A percentile compares a stretch with the other conserved stretches of the same genome.
These are phyloP conservation scores for Vishniacozyma victoriae DNA, from an alignment of 768 basidiomycete species.

Conservation along the genomic window DNA sequence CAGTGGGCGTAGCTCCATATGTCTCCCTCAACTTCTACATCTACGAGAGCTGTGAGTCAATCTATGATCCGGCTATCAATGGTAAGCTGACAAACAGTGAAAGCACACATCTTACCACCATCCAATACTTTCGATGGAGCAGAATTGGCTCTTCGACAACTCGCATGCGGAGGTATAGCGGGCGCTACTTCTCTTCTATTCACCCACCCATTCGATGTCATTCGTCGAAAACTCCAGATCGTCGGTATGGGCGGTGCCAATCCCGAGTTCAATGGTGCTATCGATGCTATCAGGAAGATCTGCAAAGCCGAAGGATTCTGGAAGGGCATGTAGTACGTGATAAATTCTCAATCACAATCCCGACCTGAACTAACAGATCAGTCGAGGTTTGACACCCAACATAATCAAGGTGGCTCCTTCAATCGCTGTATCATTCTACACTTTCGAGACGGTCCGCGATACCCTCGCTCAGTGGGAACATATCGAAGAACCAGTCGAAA, in stretches of 20 bases:
- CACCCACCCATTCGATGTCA: constrained; percentile 92
- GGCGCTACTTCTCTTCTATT: constrained; percentile 85
- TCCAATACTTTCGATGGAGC: constrained; percentile 8
- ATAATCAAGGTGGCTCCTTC: constrained; percentile 43
- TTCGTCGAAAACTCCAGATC: constrained; percentile 86
- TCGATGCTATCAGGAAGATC: constrained; percentile 69
- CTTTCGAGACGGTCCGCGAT: constrained; percentile 42
- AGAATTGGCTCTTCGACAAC: constrained; percentile 51
- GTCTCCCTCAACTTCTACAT: constrained; percentile 82
- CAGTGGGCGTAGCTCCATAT: constrained; percentile 73
- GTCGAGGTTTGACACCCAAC: constrained; percentile 42
- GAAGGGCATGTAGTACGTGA: constrained; percentile 45
- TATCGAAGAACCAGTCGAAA: constrained; percentile 7
- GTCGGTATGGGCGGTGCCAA: constrained; percentile 46
- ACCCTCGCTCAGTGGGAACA: constrained; percentile 10
- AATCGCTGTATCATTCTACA: constrained; percentile 44
- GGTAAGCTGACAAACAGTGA: constrained; percentile 52
- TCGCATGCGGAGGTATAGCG: constrained; percentile 79
- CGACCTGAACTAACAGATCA: constrained; percentile 1
- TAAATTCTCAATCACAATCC: constrained; percentile 1
- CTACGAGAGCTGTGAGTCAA: constrained; percentile 72
- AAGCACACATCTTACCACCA: constrained; percentile 24
- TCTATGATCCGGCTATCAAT: constrained; percentile 20
- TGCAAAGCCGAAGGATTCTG: constrained; percentile 63
- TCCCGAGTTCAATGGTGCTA: constrained; percentile 69